Percentiles rank a stretch among this genome's conserved stretches.
phyloP scores from a whole-genome alignment of 169 alveolate genomes.

The Cryptosporidium sp. region DNA sequence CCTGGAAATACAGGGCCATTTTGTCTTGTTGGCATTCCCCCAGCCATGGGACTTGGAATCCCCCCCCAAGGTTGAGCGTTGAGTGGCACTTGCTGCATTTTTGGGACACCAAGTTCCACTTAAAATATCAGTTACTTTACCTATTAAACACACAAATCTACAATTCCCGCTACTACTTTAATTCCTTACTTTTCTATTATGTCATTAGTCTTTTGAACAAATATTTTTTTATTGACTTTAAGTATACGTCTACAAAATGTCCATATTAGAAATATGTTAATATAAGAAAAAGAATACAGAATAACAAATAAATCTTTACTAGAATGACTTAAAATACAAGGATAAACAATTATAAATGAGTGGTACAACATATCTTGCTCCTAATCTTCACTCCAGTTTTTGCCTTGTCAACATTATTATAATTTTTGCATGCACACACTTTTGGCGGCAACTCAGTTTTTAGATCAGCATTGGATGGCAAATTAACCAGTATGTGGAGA shows the following conservation, averaged over 20 bases:
- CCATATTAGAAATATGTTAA: constrained; percentile 26
- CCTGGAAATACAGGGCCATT: constrained; percentile 34
- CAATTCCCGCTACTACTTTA: constrained; percentile 1
- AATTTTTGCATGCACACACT: constrained; percentile 1
- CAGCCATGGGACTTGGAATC: constrained; percentile 23
- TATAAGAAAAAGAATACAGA: neutral
- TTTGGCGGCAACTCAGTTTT: constrained; percentile 5
- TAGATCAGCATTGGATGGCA: neutral
- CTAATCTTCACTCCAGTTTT: neutral
- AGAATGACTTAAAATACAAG: neutral
- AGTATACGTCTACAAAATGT: constrained; percentile 58
- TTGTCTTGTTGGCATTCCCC: constrained; percentile 40
- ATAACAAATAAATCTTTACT: neutral
- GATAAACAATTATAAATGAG: neutral
- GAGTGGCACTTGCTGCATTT: constrained; percentile 37
- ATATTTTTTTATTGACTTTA: constrained; percentile 1
- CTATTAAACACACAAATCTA: neutral
- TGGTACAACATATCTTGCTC: neutral
- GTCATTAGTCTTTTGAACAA: neutral
- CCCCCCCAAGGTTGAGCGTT: constrained; percentile 43
- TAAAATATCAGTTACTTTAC: neutral
- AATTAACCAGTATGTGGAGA: neutral
- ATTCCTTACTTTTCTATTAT: neutral
- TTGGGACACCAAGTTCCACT: neutral
- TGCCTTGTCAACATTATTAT: neutral